Evolutionary conservation across 257 asterid species (phyloP).

Genomic region (Solanum dulcamara): DNA sequence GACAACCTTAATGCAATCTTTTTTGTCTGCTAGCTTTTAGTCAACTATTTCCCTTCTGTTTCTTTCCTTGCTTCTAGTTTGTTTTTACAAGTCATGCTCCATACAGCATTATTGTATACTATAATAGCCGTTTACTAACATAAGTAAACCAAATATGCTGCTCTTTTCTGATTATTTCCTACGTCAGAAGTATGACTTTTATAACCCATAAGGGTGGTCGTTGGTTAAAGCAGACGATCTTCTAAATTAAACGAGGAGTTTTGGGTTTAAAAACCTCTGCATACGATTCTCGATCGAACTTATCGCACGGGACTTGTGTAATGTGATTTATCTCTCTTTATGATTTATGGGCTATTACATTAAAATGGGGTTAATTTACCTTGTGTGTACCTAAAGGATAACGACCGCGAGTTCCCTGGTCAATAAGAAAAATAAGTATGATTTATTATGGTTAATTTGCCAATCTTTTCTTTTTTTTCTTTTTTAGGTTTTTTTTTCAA

Average conservation of each 20-base stretch:
- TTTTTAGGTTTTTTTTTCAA: neutral
- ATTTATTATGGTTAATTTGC: neutral
- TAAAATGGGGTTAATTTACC: no score
- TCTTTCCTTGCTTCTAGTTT: neutral
- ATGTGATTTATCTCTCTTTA: neutral
- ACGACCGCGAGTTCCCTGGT: neutral
- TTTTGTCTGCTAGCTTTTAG: conserved; percentile 17
- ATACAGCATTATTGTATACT: neutral
- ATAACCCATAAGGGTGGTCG: accelerated
- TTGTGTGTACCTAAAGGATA: neutral
- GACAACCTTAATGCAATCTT: conserved; percentile 15
- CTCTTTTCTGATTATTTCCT: neutral
- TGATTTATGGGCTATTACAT: neutral
- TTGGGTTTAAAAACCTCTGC: accelerated
- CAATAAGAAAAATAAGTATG: neutral
- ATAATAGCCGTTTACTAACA: neutral
- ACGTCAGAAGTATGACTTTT: neutral
- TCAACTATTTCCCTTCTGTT: conserved; percentile 29
- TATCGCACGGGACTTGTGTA: neutral
- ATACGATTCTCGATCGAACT: neutral
- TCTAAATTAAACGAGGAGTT: neutral
- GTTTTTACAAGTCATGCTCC: neutral
- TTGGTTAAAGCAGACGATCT: neutral
- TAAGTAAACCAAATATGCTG: neutral
- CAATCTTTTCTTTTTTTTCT: neutral